phyloP scores from a whole-genome alignment of 371 early-diverging fungal species.

The Conidiobolus incongruus region DNA sequence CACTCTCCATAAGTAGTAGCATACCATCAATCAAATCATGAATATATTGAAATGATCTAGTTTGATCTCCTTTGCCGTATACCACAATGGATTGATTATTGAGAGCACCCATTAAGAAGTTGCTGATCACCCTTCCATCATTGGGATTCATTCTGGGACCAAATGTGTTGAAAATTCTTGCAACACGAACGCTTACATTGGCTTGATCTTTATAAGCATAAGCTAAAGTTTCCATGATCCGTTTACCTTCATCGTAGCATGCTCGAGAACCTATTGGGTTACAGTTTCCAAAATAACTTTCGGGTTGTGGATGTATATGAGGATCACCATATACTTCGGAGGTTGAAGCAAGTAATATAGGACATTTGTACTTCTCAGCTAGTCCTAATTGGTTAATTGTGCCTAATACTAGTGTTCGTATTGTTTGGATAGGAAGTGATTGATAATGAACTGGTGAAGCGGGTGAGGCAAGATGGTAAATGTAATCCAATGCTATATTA shows the following conservation, averaged over 20 bases:
- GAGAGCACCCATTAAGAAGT: conserved; percentile 72
- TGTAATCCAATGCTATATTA: too few relatives aligned
- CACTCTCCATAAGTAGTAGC: conserved; percentile 51
- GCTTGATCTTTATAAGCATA: conserved; percentile 63
- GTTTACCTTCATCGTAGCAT: conserved; percentile 82
- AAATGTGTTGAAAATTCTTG: conserved; percentile 61
- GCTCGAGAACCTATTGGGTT: conserved; percentile 45
- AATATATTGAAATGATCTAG: conserved; percentile 72
- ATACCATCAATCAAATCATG: conserved; percentile 74
- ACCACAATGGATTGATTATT: conserved; percentile 51
- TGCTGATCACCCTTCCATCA: conserved; percentile 77
- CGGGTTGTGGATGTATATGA: too few relatives aligned
- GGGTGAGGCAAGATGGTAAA: too few relatives aligned
- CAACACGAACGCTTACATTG: conserved; percentile 62
- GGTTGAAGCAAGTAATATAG: too few relatives aligned
- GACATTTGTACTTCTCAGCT: too few relatives aligned
- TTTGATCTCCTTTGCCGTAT: conserved; percentile 67
- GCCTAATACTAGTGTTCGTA: too few relatives aligned
- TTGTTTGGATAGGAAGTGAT: too few relatives aligned
- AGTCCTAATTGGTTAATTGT: too few relatives aligned
- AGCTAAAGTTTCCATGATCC: conserved; percentile 68
- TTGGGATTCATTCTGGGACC: conserved; percentile 77
- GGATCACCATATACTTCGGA: too few relatives aligned
- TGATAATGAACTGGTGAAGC: too few relatives aligned
- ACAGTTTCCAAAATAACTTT: too few relatives aligned